Percentiles rank a stretch among this genome's conserved stretches.
phyloP scores from a whole-genome alignment of 345 rosid genomes.

The Pistacia integerrima region DNA sequence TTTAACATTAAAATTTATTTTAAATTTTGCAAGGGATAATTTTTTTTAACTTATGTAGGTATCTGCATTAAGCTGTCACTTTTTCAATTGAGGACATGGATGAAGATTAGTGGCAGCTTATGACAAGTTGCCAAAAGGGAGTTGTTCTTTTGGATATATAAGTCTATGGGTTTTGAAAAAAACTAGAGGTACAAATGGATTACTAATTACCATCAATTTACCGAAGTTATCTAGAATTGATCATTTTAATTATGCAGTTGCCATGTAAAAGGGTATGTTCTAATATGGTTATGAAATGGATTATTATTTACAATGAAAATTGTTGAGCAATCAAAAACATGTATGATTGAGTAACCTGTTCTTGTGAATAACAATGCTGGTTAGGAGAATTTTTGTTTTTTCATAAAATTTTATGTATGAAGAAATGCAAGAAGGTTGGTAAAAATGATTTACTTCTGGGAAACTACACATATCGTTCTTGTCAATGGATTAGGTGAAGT shows the following conservation, averaged over 20 bases:
- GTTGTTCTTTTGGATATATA: neutral
- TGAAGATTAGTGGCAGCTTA: neutral
- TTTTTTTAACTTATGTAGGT: too few relatives aligned
- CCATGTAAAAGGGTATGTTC: neutral
- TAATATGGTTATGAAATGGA: neutral
- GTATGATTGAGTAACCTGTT: neutral
- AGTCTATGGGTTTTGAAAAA: neutral
- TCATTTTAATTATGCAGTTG: neutral
- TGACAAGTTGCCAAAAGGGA: neutral
- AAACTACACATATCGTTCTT: too few relatives aligned
- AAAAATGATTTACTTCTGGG: too few relatives aligned
- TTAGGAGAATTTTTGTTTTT: too few relatives aligned
- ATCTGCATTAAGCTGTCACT: neutral
- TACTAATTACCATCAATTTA: too few relatives aligned
- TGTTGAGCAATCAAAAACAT: neutral
- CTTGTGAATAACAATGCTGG: neutral
- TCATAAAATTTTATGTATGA: too few relatives aligned
- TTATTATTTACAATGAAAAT: neutral
- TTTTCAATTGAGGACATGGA: neutral
- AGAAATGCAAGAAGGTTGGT: too few relatives aligned
- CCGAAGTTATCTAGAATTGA: neutral
- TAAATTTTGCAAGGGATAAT: neutral
- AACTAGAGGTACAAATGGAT: slow-evolving; percentile 1
- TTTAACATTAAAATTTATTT: slow-evolving; percentile 7
- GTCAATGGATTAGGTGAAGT: too few relatives aligned